Evolutionary conservation across 139 green algal species (phyloP).

Genomic region (Haematococcus sp.): DNA sequence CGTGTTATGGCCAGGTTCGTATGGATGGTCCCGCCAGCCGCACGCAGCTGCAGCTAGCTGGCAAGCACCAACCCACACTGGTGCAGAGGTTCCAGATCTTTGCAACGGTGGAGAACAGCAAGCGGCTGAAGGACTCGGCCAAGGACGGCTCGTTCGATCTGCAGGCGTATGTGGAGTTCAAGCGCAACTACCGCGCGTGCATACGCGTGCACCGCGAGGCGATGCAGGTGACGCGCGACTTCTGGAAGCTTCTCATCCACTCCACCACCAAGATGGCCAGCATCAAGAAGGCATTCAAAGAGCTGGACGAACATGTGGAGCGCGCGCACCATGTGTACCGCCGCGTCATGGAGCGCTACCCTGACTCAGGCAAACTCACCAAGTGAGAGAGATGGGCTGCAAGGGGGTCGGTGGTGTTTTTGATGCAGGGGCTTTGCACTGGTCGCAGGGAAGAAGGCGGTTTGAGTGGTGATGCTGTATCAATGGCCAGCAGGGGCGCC

Average conservation of each 20-base stretch:
- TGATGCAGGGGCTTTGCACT: too few species aligned
- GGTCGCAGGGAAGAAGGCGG: too few species aligned
- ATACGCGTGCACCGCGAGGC: constrained; percentile 21
- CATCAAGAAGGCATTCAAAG: constrained; percentile 8
- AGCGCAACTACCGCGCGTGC: constrained; percentile 21
- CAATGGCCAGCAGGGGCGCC: too few species aligned
- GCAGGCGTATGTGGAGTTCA: constrained; percentile 33
- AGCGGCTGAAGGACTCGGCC: constrained; percentile 22
- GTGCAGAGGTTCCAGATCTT: constrained; percentile 34
- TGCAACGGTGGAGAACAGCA: constrained; percentile 18
- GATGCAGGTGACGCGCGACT: constrained; percentile 4
- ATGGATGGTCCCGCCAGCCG: constrained; percentile 28
- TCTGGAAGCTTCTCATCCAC: constrained; percentile 16
- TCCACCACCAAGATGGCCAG: background rate
- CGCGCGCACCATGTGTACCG: background rate
- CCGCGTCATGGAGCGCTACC: constrained; percentile 37
- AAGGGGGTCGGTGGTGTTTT: too few species aligned
- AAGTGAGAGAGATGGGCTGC: too few species aligned
- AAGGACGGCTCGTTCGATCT: constrained; percentile 24
- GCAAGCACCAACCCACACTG: constrained; percentile 21
- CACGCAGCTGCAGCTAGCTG: constrained; percentile 44
- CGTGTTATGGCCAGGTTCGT: background rate
- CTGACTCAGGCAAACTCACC: constrained; percentile 30
- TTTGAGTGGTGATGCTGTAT: too few species aligned
- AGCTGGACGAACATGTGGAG: constrained; percentile 9